Evolutionary conservation across 805 yeast species (phyloP).

Genomic region (Candida maris): DNA sequence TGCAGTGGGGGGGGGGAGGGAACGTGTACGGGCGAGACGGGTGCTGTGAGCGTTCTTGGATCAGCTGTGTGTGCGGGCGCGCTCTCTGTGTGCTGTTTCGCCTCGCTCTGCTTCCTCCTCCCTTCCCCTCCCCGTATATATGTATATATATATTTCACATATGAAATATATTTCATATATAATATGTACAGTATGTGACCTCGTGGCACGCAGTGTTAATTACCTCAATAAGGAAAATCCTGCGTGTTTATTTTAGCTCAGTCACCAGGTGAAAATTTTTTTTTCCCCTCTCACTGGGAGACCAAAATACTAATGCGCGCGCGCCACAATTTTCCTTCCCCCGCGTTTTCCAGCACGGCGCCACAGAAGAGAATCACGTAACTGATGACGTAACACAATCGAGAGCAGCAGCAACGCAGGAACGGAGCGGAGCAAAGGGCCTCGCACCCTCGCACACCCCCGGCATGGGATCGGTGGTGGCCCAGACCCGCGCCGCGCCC

Average conservation of each 20-base stretch:
- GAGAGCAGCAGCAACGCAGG: not conserved
- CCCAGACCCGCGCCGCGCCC: not conserved
- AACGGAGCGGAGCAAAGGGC: not conserved
- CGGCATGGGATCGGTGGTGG: not conserved
- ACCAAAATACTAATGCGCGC: too few relatives aligned
- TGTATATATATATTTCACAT: not conserved
- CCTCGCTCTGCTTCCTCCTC: not conserved
- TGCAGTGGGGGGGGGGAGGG: too few relatives aligned
- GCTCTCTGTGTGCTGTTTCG: not conserved
- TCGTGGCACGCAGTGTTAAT: conserved; percentile 1
- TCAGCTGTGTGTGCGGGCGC: not conserved
- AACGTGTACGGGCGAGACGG: too few relatives aligned
- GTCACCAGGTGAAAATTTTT: not conserved
- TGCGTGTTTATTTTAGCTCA: conserved; percentile 1
- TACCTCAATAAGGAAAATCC: conserved; percentile 2
- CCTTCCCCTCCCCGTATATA: not conserved
- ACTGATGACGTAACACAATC: too few relatives aligned
- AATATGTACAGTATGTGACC: too few relatives aligned
- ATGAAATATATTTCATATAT: too few relatives aligned
- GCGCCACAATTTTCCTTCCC: too few relatives aligned
- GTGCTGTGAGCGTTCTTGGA: too few relatives aligned
- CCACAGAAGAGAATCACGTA: too few relatives aligned
- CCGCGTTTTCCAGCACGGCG: too few relatives aligned
- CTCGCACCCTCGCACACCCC: not conserved
- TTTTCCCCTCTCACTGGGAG: too few relatives aligned